Conservation (phyloP, 768 basidiomycete species). For the Boletus sensibilis region DNA sequence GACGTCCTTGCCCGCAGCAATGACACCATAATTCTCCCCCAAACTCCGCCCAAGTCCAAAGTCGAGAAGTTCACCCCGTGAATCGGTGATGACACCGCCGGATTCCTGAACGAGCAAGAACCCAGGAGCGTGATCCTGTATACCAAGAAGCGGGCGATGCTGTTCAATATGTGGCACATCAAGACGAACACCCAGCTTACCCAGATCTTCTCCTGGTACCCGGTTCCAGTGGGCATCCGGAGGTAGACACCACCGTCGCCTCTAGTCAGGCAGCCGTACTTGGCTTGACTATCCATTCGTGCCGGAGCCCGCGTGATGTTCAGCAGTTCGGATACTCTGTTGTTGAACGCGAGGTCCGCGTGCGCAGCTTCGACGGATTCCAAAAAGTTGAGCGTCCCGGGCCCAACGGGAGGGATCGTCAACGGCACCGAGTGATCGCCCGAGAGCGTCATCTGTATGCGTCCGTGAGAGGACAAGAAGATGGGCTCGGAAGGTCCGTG, state of each 20-base stretch:
- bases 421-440: constrained; percentile 50
- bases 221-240: constrained; percentile 72
- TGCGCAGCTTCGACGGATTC: constrained; percentile 94
- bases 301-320: constrained; percentile 63
- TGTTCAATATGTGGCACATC: too few relatives aligned
- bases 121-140: constrained; percentile 88
- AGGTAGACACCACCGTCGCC: constrained; percentile 86
- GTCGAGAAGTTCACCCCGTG: constrained; percentile 71
- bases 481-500: not conserved
- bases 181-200: constrained; percentile 36
- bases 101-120: constrained; percentile 83
- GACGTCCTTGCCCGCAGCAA: constrained; percentile 74
- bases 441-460: constrained; percentile 50
- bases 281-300: constrained; percentile 96
- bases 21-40: constrained; percentile 82
- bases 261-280: constrained; percentile 83
- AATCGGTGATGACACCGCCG: constrained; percentile 86
- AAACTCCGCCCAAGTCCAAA: constrained; percentile 87
- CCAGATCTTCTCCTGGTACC: constrained; percentile 97
- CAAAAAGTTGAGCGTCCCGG: constrained; percentile 62
- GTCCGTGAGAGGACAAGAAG: not conserved
- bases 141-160: not conserved
- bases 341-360: constrained; percentile 84
- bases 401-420: constrained; percentile 43
- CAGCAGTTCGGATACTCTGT: constrained; percentile 64